Evolutionary conservation across 2,329 filamentous ascomycete genomes (phyloP).

Genomic region (Arachnomyces sp.): DNA sequence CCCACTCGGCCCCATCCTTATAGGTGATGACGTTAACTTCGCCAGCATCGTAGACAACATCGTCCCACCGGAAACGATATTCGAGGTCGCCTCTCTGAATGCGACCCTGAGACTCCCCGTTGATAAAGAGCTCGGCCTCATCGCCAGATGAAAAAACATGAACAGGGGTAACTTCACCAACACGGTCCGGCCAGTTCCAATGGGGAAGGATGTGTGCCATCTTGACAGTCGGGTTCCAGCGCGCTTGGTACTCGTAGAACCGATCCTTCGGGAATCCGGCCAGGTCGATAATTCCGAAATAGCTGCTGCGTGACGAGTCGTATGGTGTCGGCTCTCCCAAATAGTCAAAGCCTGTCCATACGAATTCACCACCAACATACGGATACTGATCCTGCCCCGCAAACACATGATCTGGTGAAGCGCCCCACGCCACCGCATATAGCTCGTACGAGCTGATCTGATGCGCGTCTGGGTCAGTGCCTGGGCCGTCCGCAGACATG

Average conservation of each 20-base stretch:
- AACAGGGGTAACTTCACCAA: slow-evolving; percentile 44
- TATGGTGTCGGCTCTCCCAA: slow-evolving; percentile 47
- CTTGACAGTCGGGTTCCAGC: slow-evolving; percentile 44
- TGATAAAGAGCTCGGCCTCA: slow-evolving; percentile 50
- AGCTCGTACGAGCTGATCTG: slow-evolving; percentile 48
- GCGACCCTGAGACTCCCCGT: slow-evolving; percentile 41
- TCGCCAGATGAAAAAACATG: slow-evolving; percentile 48
- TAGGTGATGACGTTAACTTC: slow-evolving; percentile 43
- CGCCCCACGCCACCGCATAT: slow-evolving; percentile 41
- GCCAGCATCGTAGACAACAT: slow-evolving; percentile 43
- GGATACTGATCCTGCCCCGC: slow-evolving; percentile 39
- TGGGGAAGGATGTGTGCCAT: slow-evolving; percentile 50
- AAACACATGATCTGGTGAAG: slow-evolving; percentile 50
- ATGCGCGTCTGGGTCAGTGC: slow-evolving; percentile 29
- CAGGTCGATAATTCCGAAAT: slow-evolving; percentile 51
- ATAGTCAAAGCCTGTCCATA: slow-evolving; percentile 48
- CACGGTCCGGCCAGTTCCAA: slow-evolving; percentile 48
- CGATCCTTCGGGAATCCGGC: slow-evolving; percentile 52
- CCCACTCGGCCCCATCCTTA: slow-evolving; percentile 44
- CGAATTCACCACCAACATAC: slow-evolving; percentile 49
- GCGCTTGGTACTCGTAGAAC: slow-evolving; percentile 49
- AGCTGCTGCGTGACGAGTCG: slow-evolving; percentile 42
- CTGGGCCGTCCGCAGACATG: slow-evolving; percentile 27
- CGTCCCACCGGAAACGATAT: slow-evolving; percentile 50
- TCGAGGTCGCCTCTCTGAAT: slow-evolving; percentile 25